Base-by-base conservation (phyloP, 2,329 filamentous ascomycete species). In the Aspergillus sp. region DNA sequence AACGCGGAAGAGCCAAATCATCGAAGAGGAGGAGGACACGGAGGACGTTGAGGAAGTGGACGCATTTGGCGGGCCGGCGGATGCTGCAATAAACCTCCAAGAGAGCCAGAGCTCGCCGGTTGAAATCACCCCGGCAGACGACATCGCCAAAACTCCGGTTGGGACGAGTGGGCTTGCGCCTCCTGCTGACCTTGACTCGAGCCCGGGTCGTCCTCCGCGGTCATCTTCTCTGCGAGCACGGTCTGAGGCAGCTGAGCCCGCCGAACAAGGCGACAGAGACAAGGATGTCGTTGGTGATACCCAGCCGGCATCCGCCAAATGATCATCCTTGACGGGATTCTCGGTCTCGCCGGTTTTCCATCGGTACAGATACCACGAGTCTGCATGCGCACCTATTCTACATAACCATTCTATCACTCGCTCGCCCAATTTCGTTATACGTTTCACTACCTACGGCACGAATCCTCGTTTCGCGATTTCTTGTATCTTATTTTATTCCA, bases 21-120 rank as follows among this genome's bases (percentile, higher is more conserved):
- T 67, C 15, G 60, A 63, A 37, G 63, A 65, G 42, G 61, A 64
- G 37, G 61, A 64, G 35, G 60, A 65, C 24, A 41, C 52, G 16
- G 57, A 59, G 36, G 49, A 53, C 6, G 53, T 60, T 5, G 60
- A 64, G 36, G 60, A 64, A 41, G 60, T 63, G 5, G 60, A 64
- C 29, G 49, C 53, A 11, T 64, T 64, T 34, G 56, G 55, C 22
- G 48, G 49, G 8, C 44, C 44, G 2, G 54, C 56, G 22, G 56
- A 55, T 10, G 37, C 34, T 22, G 19, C 19, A 10, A n/a, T n/a
- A 7, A 30, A 26, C 8, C 31, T 32, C 4, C 34, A 34, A 20
- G 49, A 48, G 11, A 22, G 19, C 10, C 39, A 44, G 13, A 40
- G 43, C 10, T 45, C 48, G 5, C 51, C 51, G 15, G 39, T 36